These are phyloP conservation scores for Boletus sensibilis DNA, from an alignment of 768 basidiomycete species.

Conservation along the genomic window DNA sequence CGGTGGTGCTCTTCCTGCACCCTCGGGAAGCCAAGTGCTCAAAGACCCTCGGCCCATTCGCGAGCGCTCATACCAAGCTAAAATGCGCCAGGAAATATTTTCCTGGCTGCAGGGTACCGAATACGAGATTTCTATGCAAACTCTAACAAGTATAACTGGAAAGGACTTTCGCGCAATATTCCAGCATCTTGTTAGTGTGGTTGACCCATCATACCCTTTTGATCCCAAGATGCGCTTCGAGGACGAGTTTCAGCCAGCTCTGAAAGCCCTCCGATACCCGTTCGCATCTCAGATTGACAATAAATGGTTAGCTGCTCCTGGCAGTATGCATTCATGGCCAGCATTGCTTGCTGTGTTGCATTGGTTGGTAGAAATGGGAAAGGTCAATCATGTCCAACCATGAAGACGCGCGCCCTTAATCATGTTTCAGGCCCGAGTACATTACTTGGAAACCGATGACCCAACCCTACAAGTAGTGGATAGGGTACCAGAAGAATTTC, in stretches of 20 bases:
- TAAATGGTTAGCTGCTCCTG: conserved; percentile 86
- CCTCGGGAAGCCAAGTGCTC: conserved; percentile 51
- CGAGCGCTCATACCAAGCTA: conserved; percentile 67
- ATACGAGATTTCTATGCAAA: conserved; percentile 66
- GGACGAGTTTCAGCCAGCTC: conserved; percentile 75
- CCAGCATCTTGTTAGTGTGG: conserved; percentile 64
- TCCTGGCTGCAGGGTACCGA: conserved; percentile 65
- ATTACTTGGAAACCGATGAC: conserved; percentile 61
- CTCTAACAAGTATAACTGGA: conserved; percentile 73
- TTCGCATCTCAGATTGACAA: conserved; percentile 74
- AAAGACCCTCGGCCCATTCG: conserved; percentile 81
- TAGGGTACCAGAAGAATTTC: conserved; percentile 71
- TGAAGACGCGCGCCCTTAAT: background rate
- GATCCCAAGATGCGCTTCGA: conserved; percentile 60
- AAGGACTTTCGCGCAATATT: conserved; percentile 88
- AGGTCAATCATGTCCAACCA: conserved; percentile 48
- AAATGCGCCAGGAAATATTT: conserved; percentile 76
- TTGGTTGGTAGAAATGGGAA: conserved; percentile 87
- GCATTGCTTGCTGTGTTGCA: conserved; percentile 82
- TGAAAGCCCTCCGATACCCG: conserved; percentile 82
- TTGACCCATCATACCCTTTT: conserved; percentile 71
- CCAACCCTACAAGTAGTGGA: conserved; percentile 63
- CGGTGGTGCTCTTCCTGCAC: conserved; percentile 42
- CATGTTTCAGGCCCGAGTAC: conserved; percentile 29
- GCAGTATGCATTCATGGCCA: conserved; percentile 92